Base-by-base conservation (phyloP, 345 rosid species). In the Aquilaria sinensis region DNA sequence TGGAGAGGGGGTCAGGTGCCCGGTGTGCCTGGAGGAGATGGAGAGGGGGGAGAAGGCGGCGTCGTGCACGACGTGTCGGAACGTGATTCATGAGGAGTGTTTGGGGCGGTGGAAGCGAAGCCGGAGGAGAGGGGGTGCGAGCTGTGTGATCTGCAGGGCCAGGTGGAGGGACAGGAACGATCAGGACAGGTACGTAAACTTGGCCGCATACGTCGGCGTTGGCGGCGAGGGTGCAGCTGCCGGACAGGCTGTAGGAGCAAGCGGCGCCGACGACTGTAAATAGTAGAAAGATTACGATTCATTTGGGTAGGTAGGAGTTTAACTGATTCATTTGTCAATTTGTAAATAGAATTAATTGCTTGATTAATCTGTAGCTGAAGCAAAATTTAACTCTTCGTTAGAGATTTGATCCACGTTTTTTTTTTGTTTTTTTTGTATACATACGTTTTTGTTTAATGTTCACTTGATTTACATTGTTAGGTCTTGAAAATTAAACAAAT, bases 31-130 rank as follows among this genome's bases (percentile, higher is more conserved):
- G 5, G 98, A 93, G 9, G 88, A 87, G 61, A 81, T 89, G 71
- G 72, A 45, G 60, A 70, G 71, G 41, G 66, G 37, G 29, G 74
- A 70, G 67, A 75, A 57, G 56, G 74, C 77, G 75, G 82, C 77
- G 65, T 80, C 81, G 2, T 93, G 97, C 31, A 59, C 63, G 56
- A 85, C 85, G 7, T 93, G 98, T 62, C 72, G 78, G 72, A 93
- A 93, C 64, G 59, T 71, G 58, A 75, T 90, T 7, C 98, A 90
- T 61, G 90, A 88, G 72, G 89, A 90, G 61, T 93, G 98, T 75
- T 71, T 85, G 77, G 41, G 59, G 75, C 63, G 69, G 73, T 93
- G 98, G 98, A 84, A 84, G 80, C 71, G 73, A 67, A 90, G 89
- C 47, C 67, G 87, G 49, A 90, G 98, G 54, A 80, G 94, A 65